Evolutionary conservation across 768 basidiomycete species (phyloP).

Genomic region (Mycena crocata): DNA sequence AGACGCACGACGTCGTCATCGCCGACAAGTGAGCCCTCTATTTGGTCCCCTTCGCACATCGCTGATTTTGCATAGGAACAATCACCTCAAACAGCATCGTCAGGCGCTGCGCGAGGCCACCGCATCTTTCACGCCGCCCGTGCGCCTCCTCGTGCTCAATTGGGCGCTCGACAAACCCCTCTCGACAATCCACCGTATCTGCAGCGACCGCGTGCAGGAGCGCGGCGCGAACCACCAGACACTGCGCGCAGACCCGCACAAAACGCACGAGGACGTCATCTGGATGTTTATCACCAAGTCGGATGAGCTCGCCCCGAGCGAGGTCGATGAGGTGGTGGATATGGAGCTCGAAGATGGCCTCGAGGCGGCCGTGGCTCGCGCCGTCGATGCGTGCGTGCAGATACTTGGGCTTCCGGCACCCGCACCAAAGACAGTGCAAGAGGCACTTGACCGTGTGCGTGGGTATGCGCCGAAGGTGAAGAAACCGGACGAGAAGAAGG

Average conservation of each 20-base stretch:
- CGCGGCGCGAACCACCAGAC: slow-evolving; percentile 92
- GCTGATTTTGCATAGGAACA: slow-evolving; percentile 71
- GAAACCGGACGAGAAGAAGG: slow-evolving; percentile 43
- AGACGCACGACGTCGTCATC: slow-evolving; percentile 80
- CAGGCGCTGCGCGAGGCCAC: slow-evolving; percentile 69
- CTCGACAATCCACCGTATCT: slow-evolving; percentile 77
- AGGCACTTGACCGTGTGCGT: slow-evolving; percentile 61
- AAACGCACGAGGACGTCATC: slow-evolving; percentile 82
- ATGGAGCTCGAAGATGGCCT: slow-evolving; percentile 71
- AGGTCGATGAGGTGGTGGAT: slow-evolving; percentile 78
- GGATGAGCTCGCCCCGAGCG: slow-evolving; percentile 68
- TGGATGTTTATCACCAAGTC: slow-evolving; percentile 78
- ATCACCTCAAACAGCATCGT: slow-evolving; percentile 89
- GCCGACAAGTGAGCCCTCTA: slow-evolving; percentile 84
- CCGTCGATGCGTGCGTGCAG: slow-evolving; percentile 67
- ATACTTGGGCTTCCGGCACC: slow-evolving; percentile 68
- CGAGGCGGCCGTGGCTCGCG: slow-evolving; percentile 65
- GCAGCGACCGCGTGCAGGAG: slow-evolving; percentile 74
- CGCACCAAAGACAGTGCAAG: slow-evolving; percentile 63
- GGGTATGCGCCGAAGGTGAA: slow-evolving; percentile 55
- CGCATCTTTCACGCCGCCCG: slow-evolving; percentile 57
- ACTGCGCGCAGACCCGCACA: slow-evolving; percentile 62
- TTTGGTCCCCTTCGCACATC: background rate
- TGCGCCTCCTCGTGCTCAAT: slow-evolving; percentile 84
- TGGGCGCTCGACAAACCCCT: slow-evolving; percentile 63